These are phyloP conservation scores for Citrus glauca DNA, from an alignment of 345 rosid species.

Conservation along the genomic window DNA sequence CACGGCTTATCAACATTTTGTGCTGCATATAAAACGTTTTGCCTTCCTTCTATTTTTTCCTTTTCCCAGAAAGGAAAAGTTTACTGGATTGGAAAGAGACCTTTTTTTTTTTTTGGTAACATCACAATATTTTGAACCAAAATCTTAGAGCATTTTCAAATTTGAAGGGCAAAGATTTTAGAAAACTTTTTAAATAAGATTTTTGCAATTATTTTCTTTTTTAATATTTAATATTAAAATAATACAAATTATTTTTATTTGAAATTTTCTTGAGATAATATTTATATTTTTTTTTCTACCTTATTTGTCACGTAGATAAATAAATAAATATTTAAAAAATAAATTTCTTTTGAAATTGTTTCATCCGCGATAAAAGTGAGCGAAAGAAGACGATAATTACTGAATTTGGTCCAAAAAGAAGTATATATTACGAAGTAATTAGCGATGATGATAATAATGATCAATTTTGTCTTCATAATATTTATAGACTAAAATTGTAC, in stretches of 20 bases:
- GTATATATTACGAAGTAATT: background rate
- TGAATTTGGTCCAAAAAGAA: background rate
- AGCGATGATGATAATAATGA: background rate
- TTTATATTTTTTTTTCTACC: too few relatives aligned
- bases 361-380: background rate
- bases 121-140: background rate
- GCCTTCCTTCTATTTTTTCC: background rate
- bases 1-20: background rate
- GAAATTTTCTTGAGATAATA: rapidly evolving
- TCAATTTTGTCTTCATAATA: background rate
- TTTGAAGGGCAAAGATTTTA: too few relatives aligned
- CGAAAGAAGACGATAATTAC: background rate
- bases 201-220: too few relatives aligned
- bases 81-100: conserved; percentile 2
- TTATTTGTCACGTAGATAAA: too few relatives aligned
- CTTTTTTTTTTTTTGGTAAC: background rate
- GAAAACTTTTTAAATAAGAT: too few relatives aligned
- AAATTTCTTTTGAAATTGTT: too few relatives aligned
- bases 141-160: too few relatives aligned
- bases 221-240: too few relatives aligned
- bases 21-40: background rate
- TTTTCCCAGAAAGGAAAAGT: too few relatives aligned
- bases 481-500: background rate
- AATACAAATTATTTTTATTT: too few relatives aligned
- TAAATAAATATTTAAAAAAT: too few relatives aligned